Evolutionary conservation across 441 rosid genomes (phyloP), one percentile per base, ranked within the genome.

Genomic region (Theobroma grandiflorum): DNA sequence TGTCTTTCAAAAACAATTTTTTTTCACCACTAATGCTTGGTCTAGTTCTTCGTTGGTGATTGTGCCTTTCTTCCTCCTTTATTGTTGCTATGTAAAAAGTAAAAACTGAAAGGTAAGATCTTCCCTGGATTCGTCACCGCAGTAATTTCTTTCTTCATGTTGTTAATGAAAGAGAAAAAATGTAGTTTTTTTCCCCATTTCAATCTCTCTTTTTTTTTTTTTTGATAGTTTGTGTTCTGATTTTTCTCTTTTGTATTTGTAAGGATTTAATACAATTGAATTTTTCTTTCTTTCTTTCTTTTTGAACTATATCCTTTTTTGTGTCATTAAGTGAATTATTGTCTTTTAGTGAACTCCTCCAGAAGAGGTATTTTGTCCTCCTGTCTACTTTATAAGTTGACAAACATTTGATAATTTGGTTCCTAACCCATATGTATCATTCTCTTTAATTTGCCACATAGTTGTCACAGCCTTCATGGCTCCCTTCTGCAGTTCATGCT

Each of bases 91-190:
- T 59, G 64, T 59, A 8, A 59, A 22, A 18, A 8, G 64, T 59
- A 8, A 59, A 22, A 18, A 8, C 20, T 11, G 12, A 43, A 68
- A 72, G 77, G 33, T 64, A 50, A 33, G 67, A 55, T 47, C 55
- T 16, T 75, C 55, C 38, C 58, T 42, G 31, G 8, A 15, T 38
- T 58, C 9, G 18, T 37, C 66, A 38, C 57, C 43, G 38, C 47
- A 37, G 8, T 40, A 42, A 66, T 74, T 74, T 74, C 55, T 63
- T 35, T 16, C 7, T 76, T 68, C 55, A 20, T 47, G 57, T 15
- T 6, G 2, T 2, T 42, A 15, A 58, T 49, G 58, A 70, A 49
- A 14, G 53, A 45, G 55, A 37, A 43, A 22, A 68, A 43, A 43
- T 10, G 6, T 10, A 20, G 8, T 7, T 67, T 42, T 42, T 68